phyloP scores from a whole-genome alignment of 2,329 filamentous ascomycete species.

The Fusarium citri region DNA sequence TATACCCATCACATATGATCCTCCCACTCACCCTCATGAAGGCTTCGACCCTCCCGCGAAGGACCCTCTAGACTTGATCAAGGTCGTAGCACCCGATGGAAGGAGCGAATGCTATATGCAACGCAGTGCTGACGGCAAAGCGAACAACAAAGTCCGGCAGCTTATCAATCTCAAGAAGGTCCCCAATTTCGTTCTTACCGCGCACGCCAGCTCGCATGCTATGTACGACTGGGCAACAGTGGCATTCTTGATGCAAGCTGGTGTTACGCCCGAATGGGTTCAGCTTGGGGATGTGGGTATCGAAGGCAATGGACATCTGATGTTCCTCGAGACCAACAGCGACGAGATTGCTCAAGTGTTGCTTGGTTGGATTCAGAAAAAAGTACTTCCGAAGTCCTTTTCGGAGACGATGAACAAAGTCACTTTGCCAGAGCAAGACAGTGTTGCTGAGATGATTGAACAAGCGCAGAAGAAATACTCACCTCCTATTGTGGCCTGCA shows the following conservation, averaged over 20 bases:
- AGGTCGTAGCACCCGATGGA: conserved; percentile 15
- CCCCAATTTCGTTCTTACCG: conserved; percentile 62
- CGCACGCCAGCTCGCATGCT: conserved; percentile 65
- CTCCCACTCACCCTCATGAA: conserved; percentile 45
- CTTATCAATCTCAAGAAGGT: conserved; percentile 62
- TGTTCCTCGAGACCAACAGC: conserved; percentile 66
- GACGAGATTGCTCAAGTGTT: conserved; percentile 55
- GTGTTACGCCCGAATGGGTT: conserved; percentile 58
- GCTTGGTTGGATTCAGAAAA: conserved; percentile 51
- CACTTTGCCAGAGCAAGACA: conserved; percentile 2
- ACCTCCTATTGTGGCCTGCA: neutral
- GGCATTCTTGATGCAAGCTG: conserved; percentile 64
- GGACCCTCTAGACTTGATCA: conserved; percentile 34
- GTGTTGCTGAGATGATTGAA: neutral
- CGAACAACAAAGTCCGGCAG: conserved; percentile 45
- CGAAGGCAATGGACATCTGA: conserved; percentile 66
- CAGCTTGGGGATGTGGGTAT: conserved; percentile 58
- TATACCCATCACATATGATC: conserved; percentile 57
- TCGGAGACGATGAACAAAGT: neutral
- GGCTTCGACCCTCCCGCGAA: conserved; percentile 8
- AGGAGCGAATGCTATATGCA: conserved; percentile 42
- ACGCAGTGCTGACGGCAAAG: neutral
- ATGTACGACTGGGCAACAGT: conserved; percentile 67
- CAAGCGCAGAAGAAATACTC: neutral
- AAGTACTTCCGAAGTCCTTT: neutral